Base-by-base conservation (phyloP, 192 early-diverging fungal species). In the Coemansia sp. region DNA sequence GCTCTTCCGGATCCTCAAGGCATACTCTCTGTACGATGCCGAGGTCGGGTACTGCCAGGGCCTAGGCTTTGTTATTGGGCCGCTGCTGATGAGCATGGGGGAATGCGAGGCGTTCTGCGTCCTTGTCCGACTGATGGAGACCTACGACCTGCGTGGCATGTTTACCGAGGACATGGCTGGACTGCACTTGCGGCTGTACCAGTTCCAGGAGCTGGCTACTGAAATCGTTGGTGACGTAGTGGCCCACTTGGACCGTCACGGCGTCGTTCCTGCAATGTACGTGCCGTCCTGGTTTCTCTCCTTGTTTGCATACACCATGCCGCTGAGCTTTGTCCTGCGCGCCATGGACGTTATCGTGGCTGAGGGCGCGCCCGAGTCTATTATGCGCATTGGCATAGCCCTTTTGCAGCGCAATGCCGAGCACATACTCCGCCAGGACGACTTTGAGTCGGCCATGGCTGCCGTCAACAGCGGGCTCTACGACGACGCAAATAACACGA, bases 271-370 rank as follows among this genome's bases (percentile, higher is more conserved):
- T 26, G 93, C 89, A 70, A 96, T 96, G 93, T 99, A 95, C 70
- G 96, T 96, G 16, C 94, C 95, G 33, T 96, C 96, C 75, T 99
- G 98, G 97, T 95, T 98, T 81, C 94, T 98, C 91, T 98, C 98
- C 6, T 66, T 97, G 72, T 99, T 99, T 87, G 95, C 96, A 0
- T 99, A 95, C 84, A 91, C 92, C 16, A 95, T 99, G 78, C 96
- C 96, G 11, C 84, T 98, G n/a, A 88, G 92, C n/a, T 82, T 95
- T 40, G 94, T 96, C 23, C 91, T 93, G 73, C 88, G 97, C 3
- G 90, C 98, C 63, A 92, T 93, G 67, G 98, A 99, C 80, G 88
- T 97, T 21, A 86, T 98, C 35, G 90, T 99, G 61, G 92, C 93
- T 14, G 95, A 99, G 73, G 97, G 97, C 33, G 42, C 67, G 64